Conservation (phyloP, 768 basidiomycete species). For the Lentinula lateritia region DNA sequence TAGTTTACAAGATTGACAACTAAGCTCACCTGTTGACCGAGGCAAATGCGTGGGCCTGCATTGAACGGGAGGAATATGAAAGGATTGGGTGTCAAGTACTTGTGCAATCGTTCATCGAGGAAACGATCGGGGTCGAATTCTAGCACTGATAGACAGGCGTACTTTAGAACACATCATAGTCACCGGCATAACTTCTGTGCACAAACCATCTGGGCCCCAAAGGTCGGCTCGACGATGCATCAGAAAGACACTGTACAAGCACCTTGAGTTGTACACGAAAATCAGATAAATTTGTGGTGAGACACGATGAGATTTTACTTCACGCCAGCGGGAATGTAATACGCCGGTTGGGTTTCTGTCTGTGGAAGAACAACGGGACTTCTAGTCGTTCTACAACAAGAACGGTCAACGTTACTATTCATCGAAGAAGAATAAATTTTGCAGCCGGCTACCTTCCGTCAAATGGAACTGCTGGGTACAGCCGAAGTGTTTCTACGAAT, state of each 20-base stretch:
- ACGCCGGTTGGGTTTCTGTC: conserved; percentile 17
- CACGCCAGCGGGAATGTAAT: conserved; percentile 22
- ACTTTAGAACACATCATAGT: neutral
- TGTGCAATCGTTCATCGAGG: conserved; percentile 53
- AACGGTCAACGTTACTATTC: conserved; percentile 7
- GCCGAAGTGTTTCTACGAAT: conserved; percentile 41
- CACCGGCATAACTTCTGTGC: neutral
- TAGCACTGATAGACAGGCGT: conserved; percentile 29
- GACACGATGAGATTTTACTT: conserved; percentile 12
- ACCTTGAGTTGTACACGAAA: conserved; percentile 17
- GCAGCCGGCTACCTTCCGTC: neutral
- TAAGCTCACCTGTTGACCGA: conserved; percentile 39
- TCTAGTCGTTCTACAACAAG: conserved; percentile 14
- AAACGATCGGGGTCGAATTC: conserved; percentile 65
- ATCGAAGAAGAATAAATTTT: neutral
- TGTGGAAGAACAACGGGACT: conserved; percentile 14
- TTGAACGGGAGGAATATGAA: conserved; percentile 50
- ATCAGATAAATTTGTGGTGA: neutral
- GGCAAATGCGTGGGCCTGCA: conserved; percentile 46
- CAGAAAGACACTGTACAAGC: conserved; percentile 41
- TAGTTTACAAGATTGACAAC: neutral
- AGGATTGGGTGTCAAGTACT: conserved; percentile 51
- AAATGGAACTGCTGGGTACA: conserved; percentile 45
- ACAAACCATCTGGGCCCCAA: conserved; percentile 63
- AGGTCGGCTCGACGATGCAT: conserved; percentile 61